Conservation (phyloP, 2,329 filamentous ascomycete genomes). For the Ascosphaera aggregata region DNA sequence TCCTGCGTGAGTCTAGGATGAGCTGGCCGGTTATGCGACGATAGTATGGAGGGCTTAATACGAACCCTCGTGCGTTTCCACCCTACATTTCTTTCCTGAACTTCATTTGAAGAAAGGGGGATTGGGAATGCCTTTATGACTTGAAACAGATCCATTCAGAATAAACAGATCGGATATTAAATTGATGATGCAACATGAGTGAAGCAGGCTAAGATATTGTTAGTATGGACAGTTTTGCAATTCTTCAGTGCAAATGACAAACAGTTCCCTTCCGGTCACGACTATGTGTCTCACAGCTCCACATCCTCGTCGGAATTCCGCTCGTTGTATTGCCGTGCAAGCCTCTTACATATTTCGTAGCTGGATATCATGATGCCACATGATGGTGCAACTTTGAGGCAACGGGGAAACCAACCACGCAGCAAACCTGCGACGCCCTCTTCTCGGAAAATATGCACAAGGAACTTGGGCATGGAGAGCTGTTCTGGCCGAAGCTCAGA, state of each 20-base stretch:
- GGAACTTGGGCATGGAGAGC: conserved; percentile 51
- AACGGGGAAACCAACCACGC: conserved; percentile 76
- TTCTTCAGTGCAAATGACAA: not conserved
- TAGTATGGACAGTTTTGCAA: not conserved
- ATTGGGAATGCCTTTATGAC: too few species aligned
- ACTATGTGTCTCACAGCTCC: not conserved
- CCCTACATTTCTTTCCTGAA: too few species aligned
- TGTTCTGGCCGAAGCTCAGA: conserved; percentile 37
- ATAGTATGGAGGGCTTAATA: too few species aligned
- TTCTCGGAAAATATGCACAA: conserved; percentile 76
- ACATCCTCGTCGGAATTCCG: conserved; percentile 7
- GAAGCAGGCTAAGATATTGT: too few species aligned
- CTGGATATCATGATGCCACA: conserved; percentile 99
- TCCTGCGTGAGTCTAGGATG: too few species aligned
- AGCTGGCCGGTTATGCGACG: too few species aligned
- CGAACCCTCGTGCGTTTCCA: too few species aligned
- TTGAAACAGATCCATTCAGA: too few species aligned
- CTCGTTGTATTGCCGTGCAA: conserved; percentile 54
- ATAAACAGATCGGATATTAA: too few species aligned
- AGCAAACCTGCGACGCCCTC: conserved; percentile 68
- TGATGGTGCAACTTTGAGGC: conserved; percentile 81
- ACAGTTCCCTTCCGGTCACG: not conserved
- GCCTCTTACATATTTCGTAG: conserved; percentile 87
- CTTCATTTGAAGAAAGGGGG: too few species aligned
- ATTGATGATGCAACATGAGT: too few species aligned